Evolutionary conservation across 106 monocot species (phyloP).

Genomic region (Phalaenopsis aphrodite): DNA sequence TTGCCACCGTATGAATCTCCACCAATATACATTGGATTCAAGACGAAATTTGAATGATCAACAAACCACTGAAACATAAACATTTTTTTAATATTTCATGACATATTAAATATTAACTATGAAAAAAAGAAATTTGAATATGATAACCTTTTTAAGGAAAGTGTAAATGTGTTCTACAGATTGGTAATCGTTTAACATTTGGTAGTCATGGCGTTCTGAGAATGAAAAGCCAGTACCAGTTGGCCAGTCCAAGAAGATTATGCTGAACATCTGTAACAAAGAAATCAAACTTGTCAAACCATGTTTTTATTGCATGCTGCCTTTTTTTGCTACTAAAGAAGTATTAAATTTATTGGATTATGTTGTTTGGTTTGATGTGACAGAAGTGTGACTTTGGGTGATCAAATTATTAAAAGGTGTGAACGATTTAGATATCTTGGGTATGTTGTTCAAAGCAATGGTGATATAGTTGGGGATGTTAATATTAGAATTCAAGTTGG

Average conservation of each 20-base stretch:
- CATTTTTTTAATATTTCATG: not conserved
- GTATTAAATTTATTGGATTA: no score
- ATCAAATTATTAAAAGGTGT: no score
- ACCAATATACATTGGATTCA: not conserved
- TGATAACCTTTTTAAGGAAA: not conserved
- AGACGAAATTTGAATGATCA: not conserved
- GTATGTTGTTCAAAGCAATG: no score
- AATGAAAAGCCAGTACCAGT: not conserved
- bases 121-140: not conserved
- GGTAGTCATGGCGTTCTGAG: not conserved
- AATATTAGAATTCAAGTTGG: no score
- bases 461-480: no score
- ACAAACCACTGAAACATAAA: not conserved
- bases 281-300: not conserved
- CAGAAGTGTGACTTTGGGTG: no score
- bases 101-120: not conserved
- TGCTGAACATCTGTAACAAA: not conserved
- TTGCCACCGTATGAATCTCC: not conserved
- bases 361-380: no score
- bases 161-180: not conserved
- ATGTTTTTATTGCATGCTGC: no score
- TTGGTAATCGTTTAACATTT: not conserved
- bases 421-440: no score
- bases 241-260: conserved; percentile 5
- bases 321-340: no score